Evolutionary conservation across 2,329 filamentous ascomycete species (phyloP), one percentile per base, ranked within the genome.

Genomic region (Neonectria magnoliae): DNA sequence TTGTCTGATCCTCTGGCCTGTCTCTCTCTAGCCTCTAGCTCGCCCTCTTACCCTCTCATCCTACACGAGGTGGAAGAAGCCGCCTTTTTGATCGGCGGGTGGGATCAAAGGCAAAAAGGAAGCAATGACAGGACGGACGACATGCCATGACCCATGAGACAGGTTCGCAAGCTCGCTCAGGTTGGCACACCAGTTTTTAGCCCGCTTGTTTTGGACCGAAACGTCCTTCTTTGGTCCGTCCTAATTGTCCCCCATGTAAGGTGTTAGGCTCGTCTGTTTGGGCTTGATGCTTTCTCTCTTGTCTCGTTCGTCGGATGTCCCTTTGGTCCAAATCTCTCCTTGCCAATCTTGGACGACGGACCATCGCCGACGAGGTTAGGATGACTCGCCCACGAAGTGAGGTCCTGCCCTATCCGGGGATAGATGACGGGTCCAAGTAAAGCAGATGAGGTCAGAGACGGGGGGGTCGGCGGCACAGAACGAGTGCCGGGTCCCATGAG

Each of bases 391-490:
- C 41, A 48, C 44, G 59, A 61, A 36, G 27, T 54, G 38, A 42
- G 38, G 36, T 38, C 36, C 14, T 7, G 36, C n/a, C 36, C 14
- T 38, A n/a, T 57, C 61, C 22, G 29, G 14, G 22, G 25, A 50
- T 50, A 16, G 47, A 50, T 18, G 11, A 27, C 10, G 25, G 25
- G 18, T 13, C 25, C 14, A 38, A 38, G 36, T 38, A 48, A 64
- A 59, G 57, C 66, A 57, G 51, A 69, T 66, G 62, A 71, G 66
- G 58, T 70, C 69, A 73, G 71, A 68, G 57, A 61, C 57, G 60
- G 68, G 66, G 29, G 67, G 45, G 31, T 25, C n/a, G 47, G 25
- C 20, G 45, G 59, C 60, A 67, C 29, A 47, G 42, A 14, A 36
- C 33, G 18, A 18, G 38, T 42, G 38, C 38, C n/a, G n/a, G n/a